A percentile compares a stretch with the other conserved stretches of the same genome.
These are phyloP conservation scores for Hypoxylon cercidicola DNA, from an alignment of 495 filamentous ascomycete genomes.

Conservation along the genomic window DNA sequence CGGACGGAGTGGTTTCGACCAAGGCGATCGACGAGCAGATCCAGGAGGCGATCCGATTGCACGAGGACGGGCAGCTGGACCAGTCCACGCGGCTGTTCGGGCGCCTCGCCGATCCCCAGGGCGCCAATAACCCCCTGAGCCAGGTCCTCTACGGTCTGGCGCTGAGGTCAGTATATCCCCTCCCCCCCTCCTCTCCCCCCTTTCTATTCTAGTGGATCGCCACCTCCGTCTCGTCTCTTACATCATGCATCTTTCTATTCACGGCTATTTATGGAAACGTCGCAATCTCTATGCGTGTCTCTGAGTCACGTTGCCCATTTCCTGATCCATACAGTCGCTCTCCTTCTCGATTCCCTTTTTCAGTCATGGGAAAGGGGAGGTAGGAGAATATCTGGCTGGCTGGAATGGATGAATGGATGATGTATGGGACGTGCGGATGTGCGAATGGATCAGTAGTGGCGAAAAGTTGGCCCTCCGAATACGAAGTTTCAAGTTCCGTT, in stretches of 20 bases:
- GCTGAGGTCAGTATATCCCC: slow-evolving; percentile 71
- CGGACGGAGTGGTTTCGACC: slow-evolving; percentile 53
- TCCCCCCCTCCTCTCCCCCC: slow-evolving; percentile 8
- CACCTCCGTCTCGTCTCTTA: slow-evolving; percentile 5
- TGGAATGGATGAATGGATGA: background rate
- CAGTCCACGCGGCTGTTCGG: slow-evolving; percentile 87
- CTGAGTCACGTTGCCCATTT: slow-evolving; percentile 17
- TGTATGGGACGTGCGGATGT: slow-evolving; percentile 16
- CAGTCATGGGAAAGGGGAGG: background rate
- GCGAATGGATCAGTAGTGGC: slow-evolving; percentile 27
- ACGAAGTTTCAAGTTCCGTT: slow-evolving; percentile 26
- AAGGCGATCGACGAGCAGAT: slow-evolving; percentile 78
- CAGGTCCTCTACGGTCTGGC: slow-evolving; percentile 97
- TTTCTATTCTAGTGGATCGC: slow-evolving; percentile 26
- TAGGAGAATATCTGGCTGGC: slow-evolving; percentile 6
- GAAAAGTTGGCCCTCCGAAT: slow-evolving; percentile 34
- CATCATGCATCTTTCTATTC: slow-evolving; percentile 2
- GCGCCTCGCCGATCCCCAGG: slow-evolving; percentile 83
- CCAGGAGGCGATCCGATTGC: slow-evolving; percentile 93
- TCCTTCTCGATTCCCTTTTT: slow-evolving; percentile 7
- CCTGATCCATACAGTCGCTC: slow-evolving; percentile 18
- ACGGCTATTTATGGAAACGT: slow-evolving; percentile 35
- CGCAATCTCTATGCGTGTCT: slow-evolving; percentile 23
- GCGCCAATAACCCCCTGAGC: slow-evolving; percentile 89
- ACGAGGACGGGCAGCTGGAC: slow-evolving; percentile 82